Evolutionary conservation across 371 early-diverging fungal genomes (phyloP), one percentile per base, ranked within the genome.

Genomic region (Rhizopus sp.): DNA sequence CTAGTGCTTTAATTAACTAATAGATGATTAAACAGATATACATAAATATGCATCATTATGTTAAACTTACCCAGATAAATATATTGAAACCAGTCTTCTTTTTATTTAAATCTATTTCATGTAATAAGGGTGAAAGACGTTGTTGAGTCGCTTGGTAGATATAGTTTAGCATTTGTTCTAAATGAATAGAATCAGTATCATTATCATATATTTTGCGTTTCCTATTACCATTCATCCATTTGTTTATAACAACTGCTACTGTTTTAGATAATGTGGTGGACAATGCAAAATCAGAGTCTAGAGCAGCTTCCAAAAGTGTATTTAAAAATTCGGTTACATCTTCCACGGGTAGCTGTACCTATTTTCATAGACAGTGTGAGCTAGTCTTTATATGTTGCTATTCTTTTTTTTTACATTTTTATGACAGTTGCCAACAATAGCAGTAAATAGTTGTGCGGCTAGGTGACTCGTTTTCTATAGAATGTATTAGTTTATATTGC

Each of bases 1-100:
- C 69, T 51, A 89, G 66, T 2, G 85, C 82, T 62, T 85, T 85
- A 13, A 81, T 71, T 9, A 85, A 60, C 89, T 84, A 80, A 15
- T 62, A 42, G 16, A 44, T 9, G 12, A 7, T 7, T 7, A 32
- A 23, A 23, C 2, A 23, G 23, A 2, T 23, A 23, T 23, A 23
- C 23, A 23, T 23, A 23, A 23, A 23, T 23, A 23, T 23, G 23
- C 23, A 23, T 23, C 23, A 23, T 23, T 23, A 23, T 23, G 23
- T 2, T 23, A 23, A 23, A 23, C 23, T 51, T 61, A 54, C 50
- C 49, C 52, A 62, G 37, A 65, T 32, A 7, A 48, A 35, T 16
- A 53, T 48, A 23, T 12, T 16, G 32, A 70, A 51, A 7, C 56
- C 30, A 10, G 50, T 15, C 39, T 47, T 54, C 34, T 44, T 67